These are phyloP conservation scores for Leersia perrieri DNA, from an alignment of 176 grass and related monocot genomes.

Conservation along the genomic window DNA sequence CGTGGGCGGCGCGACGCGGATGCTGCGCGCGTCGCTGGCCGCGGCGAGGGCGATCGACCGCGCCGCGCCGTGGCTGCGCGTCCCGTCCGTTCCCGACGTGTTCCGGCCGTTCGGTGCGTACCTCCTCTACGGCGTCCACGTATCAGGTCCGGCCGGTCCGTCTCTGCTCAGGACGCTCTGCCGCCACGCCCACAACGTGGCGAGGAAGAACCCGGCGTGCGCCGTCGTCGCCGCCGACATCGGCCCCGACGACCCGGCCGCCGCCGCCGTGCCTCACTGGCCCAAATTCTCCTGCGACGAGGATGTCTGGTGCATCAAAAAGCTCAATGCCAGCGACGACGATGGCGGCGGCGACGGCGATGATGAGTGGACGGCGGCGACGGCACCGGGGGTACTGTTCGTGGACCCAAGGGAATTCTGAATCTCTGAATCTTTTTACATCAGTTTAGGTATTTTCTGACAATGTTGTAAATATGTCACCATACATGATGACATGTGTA, in stretches of 20 bases:
- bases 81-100: constrained; percentile 65
- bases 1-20: constrained; percentile 37
- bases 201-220: constrained; percentile 43
- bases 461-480: constrained; percentile 33
- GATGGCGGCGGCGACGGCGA: background rate
- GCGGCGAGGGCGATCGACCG: constrained; percentile 55
- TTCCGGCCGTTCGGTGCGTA: constrained; percentile 69
- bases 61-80: constrained; percentile 49
- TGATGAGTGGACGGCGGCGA: constrained; percentile 42
- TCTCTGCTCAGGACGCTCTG: constrained; percentile 52
- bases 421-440: too few relatives aligned
- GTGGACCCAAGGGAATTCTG: constrained; percentile 79
- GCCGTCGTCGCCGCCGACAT: constrained; percentile 63
- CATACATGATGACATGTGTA: constrained; percentile 19
- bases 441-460: constrained; percentile 19
- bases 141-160: constrained; percentile 45
- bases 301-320: constrained; percentile 74
- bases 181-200: constrained; percentile 64
- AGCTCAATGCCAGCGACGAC: background rate
- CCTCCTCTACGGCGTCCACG: constrained; percentile 70
- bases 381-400: constrained; percentile 45
- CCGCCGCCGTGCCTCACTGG: constrained; percentile 62
- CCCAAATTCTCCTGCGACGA: constrained; percentile 51
- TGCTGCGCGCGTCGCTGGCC: constrained; percentile 44
- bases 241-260: constrained; percentile 38